These are phyloP conservation scores for Blastobotrys parvus DNA, from an alignment of 805 yeast genomes.

Conservation along the genomic window DNA sequence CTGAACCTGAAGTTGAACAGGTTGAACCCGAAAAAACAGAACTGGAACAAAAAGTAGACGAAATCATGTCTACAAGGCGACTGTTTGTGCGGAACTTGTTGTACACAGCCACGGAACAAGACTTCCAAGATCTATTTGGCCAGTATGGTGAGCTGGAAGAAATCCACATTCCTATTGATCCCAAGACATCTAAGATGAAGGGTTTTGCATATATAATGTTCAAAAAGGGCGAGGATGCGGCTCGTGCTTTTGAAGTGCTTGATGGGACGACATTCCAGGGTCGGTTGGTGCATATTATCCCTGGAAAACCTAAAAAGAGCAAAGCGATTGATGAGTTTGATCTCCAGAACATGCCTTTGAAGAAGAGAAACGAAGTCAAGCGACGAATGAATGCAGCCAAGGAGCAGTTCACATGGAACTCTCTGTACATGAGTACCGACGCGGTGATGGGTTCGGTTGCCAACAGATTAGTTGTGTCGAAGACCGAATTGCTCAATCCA, in stretches of 20 bases:
- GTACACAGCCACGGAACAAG: constrained; percentile 72
- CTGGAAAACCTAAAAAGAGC: constrained; percentile 74
- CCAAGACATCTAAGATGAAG: constrained; percentile 81
- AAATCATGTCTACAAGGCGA: constrained; percentile 62
- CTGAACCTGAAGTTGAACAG: constrained; percentile 8
- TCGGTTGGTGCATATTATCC: constrained; percentile 78
- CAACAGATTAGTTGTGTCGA: constrained; percentile 67
- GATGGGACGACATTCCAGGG: constrained; percentile 94
- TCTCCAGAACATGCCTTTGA: constrained; percentile 79
- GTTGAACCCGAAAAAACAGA: constrained; percentile 16
- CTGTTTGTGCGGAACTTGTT: constrained; percentile 80
- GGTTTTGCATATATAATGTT: constrained; percentile 87
- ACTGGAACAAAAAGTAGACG: constrained; percentile 26
- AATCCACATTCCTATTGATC: constrained; percentile 87
- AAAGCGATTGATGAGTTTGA: constrained; percentile 88
- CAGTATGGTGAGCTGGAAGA: constrained; percentile 71
- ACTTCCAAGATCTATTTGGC: constrained; percentile 56
- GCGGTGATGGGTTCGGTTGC: constrained; percentile 92
- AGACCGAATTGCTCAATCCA: constrained; percentile 80
- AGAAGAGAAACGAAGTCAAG: constrained; percentile 80
- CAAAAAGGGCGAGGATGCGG: constrained; percentile 60
- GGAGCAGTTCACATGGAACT: constrained; percentile 90
- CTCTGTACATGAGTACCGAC: constrained; percentile 81
- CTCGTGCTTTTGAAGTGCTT: constrained; percentile 58
- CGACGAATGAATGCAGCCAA: constrained; percentile 78